These are phyloP conservation scores for Emydomyces testavorans DNA, from an alignment of 2,329 filamentous ascomycete genomes.

Conservation along the genomic window DNA sequence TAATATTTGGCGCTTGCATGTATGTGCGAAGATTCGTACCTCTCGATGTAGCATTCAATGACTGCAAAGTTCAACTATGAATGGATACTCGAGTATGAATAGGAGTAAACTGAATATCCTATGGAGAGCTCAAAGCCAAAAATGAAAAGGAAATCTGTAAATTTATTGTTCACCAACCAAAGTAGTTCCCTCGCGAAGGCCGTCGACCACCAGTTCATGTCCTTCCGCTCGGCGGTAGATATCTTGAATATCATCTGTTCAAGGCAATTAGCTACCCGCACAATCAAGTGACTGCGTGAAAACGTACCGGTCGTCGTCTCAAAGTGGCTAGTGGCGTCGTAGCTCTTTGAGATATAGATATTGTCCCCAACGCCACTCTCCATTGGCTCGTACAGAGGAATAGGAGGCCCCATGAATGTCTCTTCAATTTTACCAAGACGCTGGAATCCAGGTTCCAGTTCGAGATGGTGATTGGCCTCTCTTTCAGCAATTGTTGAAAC, in stretches of 20 bases:
- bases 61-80: neutral
- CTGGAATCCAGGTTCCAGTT: slow-evolving; percentile 84
- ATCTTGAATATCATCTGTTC: slow-evolving; percentile 75
- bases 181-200: slow-evolving; percentile 64
- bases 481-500: slow-evolving; percentile 95
- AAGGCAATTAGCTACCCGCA: neutral
- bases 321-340: slow-evolving; percentile 95
- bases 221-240: slow-evolving; percentile 76
- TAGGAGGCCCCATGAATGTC: slow-evolving; percentile 88
- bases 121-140: slow-evolving; percentile 2
- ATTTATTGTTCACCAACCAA: slow-evolving; percentile 56
- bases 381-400: slow-evolving; percentile 85
- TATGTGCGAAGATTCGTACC: too few species aligned
- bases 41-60: too few species aligned
- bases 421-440: slow-evolving; percentile 89
- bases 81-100: neutral
- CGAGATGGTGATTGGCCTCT: slow-evolving; percentile 83
- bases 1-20: too few species aligned
- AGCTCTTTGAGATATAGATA: slow-evolving; percentile 97
- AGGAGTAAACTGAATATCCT: slow-evolving; percentile 1
- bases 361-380: slow-evolving; percentile 74
- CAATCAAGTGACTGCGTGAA: neutral
- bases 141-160: neutral
- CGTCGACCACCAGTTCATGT: slow-evolving; percentile 74
- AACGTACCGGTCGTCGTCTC: slow-evolving; percentile 63